A percentile compares a stretch with the other conserved stretches of the same genome.
These are phyloP conservation scores for Candida dendrica DNA, from an alignment of 805 yeast genomes.

Conservation along the genomic window DNA sequence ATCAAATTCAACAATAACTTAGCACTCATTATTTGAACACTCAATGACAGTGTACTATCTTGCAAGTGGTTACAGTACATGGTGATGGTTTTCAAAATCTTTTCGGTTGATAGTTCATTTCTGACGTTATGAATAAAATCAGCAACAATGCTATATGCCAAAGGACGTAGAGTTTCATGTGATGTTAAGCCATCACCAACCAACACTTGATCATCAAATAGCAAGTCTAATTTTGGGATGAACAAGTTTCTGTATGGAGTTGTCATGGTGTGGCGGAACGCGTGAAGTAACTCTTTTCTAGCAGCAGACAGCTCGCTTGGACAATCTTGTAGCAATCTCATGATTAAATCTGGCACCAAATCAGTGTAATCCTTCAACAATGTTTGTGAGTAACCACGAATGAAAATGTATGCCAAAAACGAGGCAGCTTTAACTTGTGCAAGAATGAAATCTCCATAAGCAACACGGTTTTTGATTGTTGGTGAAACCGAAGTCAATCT, in stretches of 20 bases:
- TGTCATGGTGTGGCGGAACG: conserved; percentile 89
- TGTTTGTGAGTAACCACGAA: conserved; percentile 73
- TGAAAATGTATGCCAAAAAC: conserved; percentile 83
- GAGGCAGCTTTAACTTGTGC: conserved; percentile 97
- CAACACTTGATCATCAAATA: conserved; percentile 80
- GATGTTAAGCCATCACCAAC: conserved; percentile 92
- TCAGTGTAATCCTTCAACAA: conserved; percentile 47
- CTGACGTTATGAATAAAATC: conserved; percentile 92
- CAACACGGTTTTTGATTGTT: conserved; percentile 63
- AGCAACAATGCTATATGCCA: conserved; percentile 93
- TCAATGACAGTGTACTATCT: conserved; percentile 74
- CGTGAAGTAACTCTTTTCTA: conserved; percentile 86
- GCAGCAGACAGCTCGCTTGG: conserved; percentile 91
- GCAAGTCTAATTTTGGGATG: conserved; percentile 74
- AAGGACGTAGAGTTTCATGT: conserved; percentile 80
- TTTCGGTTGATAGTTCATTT: conserved; percentile 70
- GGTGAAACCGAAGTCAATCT: conserved; percentile 69
- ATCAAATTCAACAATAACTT: conserved; percentile 80
- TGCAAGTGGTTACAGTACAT: conserved; percentile 75
- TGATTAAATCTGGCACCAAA: conserved; percentile 79
- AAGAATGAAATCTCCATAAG: conserved; percentile 80
- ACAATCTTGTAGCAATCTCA: conserved; percentile 85
- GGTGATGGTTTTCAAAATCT: conserved; percentile 79
- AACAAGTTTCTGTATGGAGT: conserved; percentile 81
- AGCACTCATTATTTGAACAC: conserved; percentile 96